Base-by-base conservation (phyloP, 495 filamentous ascomycete genomes). In the Aspergillus asperescens region DNA sequence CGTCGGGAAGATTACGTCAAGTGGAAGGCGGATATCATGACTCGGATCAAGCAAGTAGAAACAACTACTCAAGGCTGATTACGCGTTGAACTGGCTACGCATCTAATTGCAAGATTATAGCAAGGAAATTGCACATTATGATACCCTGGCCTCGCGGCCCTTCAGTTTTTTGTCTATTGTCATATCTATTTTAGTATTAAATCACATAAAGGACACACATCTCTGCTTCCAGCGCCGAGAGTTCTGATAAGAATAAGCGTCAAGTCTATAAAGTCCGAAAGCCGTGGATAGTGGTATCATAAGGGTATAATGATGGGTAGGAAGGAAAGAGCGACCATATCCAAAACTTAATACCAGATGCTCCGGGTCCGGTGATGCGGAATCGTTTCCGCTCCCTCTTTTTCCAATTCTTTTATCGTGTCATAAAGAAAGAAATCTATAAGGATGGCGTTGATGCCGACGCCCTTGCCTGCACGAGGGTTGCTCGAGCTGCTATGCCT, bases 391-490 rank as follows among this genome's bases (percentile, higher is more conserved):
- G 68, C 20, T 4, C 72, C 64, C 13, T 78, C 73, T 7, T 58
- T 62, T 59, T 96, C 90, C 64, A 87, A 65, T 52, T 83, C 82
- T 67, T 97, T 97, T 69, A 92, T 87, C 2, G 85, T 85, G 71
- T 97, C 93, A 63, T 97, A 97, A 34, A 99, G 73, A 63, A 94
- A 95, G 66, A 96, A 97, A 64, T 99, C 93, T 48, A 99, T 92
- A 52, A 97, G 62, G 29, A 96, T 86, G 1, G 93, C 93, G 62
- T 96, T 97, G 63, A 96, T 67, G 12, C 67, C 61, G 40, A 57
- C 54, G 13, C 55, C 58, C 29, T 60, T 60, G 24, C 39, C 64
- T 58, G 32, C 60, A 9, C 5, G 23, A 9, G 38, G 15, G 20
- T 31, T 45, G 13, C 15, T 28, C 3, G 38, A 27, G 8, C 44